Conservation (phyloP, 192 early-diverging fungal genomes). For the Entomortierella lignicola region DNA sequence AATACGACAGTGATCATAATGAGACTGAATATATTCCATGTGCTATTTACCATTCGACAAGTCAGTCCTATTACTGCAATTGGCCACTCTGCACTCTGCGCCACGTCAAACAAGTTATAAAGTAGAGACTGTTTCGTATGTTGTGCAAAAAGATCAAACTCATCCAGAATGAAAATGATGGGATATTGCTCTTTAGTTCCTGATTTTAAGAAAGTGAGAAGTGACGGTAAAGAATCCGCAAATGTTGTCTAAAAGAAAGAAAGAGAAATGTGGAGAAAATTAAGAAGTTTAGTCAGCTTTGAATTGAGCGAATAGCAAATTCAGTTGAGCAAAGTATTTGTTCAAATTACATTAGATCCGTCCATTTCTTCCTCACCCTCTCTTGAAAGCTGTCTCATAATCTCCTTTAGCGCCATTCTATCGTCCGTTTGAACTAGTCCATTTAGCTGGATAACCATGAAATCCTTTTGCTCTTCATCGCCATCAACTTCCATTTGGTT, state of each 20-base stretch:
- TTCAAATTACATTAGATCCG: slow-evolving; percentile 45
- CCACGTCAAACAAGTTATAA: slow-evolving; percentile 94
- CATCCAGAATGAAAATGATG: slow-evolving; percentile 91
- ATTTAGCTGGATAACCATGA: slow-evolving; percentile 77
- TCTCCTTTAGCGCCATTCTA: slow-evolving; percentile 81
- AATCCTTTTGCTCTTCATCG: slow-evolving; percentile 47
- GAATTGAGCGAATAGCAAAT: no score
- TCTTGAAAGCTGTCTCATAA: slow-evolving; percentile 79
- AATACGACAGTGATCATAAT: no score
- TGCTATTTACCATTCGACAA: slow-evolving; percentile 65
- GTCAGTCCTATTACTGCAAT: slow-evolving; percentile 91
- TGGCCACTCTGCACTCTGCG: slow-evolving; percentile 84
- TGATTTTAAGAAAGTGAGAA: slow-evolving; percentile 73
- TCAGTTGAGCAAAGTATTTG: not conserved
- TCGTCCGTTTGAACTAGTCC: slow-evolving; percentile 88
- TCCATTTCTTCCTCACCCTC: slow-evolving; percentile 68
- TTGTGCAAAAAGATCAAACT: slow-evolving; percentile 92
- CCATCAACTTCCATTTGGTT: slow-evolving; percentile 14
- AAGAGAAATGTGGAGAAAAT: slow-evolving; percentile 1
- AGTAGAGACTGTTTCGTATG: slow-evolving; percentile 94
- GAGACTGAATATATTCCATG: no score
- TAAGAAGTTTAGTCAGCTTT: no score
- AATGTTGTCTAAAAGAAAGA: slow-evolving; percentile 66
- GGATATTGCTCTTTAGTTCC: slow-evolving; percentile 66
- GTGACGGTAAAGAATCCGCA: slow-evolving; percentile 73